Conservation (phyloP, 257 asterid genomes). For the Nicotiana tomentosiformis region DNA sequence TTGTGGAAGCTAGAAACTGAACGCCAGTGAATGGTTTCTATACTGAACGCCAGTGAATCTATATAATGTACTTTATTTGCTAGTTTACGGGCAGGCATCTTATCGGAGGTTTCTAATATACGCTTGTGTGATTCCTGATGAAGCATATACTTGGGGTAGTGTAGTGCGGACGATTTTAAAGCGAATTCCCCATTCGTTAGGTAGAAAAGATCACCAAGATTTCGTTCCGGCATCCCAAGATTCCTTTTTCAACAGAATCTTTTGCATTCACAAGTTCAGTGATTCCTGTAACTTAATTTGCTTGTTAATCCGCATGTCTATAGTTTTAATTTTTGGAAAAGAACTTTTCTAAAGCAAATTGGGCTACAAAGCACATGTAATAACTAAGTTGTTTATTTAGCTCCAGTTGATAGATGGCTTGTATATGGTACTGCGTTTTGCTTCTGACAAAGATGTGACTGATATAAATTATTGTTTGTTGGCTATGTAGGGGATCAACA, state of each 20-base stretch:
- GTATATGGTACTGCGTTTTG: not conserved
- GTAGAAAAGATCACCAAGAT: not conserved
- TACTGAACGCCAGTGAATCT: not conserved
- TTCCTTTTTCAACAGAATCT: not conserved
- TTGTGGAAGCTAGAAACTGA: not conserved
- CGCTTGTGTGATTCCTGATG: not conserved
- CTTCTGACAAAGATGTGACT: not conserved
- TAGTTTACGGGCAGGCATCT: not conserved
- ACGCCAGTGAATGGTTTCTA: too few relatives aligned
- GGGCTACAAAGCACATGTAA: not conserved
- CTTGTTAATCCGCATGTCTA: not conserved
- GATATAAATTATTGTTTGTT: not conserved
- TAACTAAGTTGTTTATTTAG: not conserved
- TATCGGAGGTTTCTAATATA: not conserved
- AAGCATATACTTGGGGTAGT: not conserved
- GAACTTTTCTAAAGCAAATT: not conserved
- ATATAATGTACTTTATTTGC: not conserved
- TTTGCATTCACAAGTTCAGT: not conserved
- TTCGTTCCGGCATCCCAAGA: not conserved
- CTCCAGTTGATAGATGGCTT: not conserved
- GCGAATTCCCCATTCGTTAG: not conserved
- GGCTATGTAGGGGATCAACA: conserved; percentile 68
- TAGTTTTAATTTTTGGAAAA: not conserved
- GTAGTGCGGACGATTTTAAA: not conserved
- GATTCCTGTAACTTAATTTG: not conserved